Evolutionary conservation across 2,329 filamentous ascomycete genomes (phyloP).

Genomic region (Calonectria leucothoes): DNA sequence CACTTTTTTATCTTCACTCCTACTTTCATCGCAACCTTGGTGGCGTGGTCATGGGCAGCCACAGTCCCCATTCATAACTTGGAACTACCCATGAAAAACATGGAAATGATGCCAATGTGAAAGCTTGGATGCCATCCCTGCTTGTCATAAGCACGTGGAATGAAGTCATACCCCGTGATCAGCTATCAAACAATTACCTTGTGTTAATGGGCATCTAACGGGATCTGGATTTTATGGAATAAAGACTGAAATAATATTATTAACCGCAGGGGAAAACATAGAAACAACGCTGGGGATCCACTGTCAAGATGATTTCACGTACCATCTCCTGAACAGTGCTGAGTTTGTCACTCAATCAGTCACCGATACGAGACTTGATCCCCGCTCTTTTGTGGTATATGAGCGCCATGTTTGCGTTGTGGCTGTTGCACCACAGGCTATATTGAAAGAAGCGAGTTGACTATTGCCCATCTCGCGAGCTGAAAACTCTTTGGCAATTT

Average conservation of each 20-base stretch:
- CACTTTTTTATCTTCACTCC: not conserved
- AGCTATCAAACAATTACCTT: not conserved
- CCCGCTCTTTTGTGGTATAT: not conserved
- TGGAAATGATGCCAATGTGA: not conserved
- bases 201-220: not conserved
- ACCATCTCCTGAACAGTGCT: not conserved
- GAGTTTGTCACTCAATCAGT: not conserved
- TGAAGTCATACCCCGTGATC: slow-evolving; percentile 10
- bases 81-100: not conserved
- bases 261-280: not conserved
- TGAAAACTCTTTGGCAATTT: not conserved
- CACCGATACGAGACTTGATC: not conserved
- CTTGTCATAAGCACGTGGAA: not conserved
- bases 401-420: slow-evolving; percentile 1
- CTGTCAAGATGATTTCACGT: not conserved
- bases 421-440: not conserved
- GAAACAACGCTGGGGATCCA: not conserved
- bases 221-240: not conserved
- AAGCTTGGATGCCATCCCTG: not conserved
- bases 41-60: not conserved
- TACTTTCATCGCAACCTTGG: not conserved
- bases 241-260: not conserved
- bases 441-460: not conserved
- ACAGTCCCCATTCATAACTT: not conserved
- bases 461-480: not conserved